A percentile compares a stretch with the other conserved stretches of the same genome.
Evolutionary conservation across 257 asterid species (phyloP).

Genomic region (Plantago major): DNA sequence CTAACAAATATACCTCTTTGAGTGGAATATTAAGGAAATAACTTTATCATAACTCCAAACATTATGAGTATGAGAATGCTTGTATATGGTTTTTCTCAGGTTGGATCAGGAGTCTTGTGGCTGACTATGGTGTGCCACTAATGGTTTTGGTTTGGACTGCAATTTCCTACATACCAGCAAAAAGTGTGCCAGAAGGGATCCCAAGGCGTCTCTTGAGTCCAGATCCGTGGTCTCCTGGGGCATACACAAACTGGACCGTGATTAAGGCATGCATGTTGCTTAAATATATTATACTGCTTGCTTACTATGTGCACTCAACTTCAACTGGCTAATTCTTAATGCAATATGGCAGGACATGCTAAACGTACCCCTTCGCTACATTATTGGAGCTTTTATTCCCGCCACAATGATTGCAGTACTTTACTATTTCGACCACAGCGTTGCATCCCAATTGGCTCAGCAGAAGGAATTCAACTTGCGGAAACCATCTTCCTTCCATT

Average conservation of each 20-base stretch:
- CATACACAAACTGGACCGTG: conserved; percentile 87
- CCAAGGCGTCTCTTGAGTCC: conserved; percentile 95
- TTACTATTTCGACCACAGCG: conserved; percentile 92
- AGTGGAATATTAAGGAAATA: too few species aligned
- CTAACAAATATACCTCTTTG: not conserved
- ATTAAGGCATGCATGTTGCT: conserved; percentile 50
- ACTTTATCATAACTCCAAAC: too few species aligned
- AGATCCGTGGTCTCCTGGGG: conserved; percentile 93
- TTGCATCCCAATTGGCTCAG: conserved; percentile 87
- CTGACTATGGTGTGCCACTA: conserved; percentile 93
- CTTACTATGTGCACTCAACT: conserved; percentile 1
- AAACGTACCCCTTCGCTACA: conserved; percentile 61
- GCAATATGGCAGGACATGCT: conserved; percentile 65
- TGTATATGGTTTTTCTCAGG: conserved; percentile 36
- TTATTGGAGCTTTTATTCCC: conserved; percentile 77
- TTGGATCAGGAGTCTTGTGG: conserved; percentile 76
- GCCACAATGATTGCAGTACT: conserved; percentile 90
- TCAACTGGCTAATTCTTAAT: conserved; percentile 8
- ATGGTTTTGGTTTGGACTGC: conserved; percentile 94
- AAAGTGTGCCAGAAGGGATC: conserved; percentile 74
- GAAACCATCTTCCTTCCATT: conserved; percentile 85
- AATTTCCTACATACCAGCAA: conserved; percentile 65
- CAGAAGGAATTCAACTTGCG: conserved; percentile 79
- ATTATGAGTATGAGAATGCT: not conserved
- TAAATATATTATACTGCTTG: not conserved